phyloP scores from a whole-genome alignment of 2,329 filamentous ascomycete genomes.

The Trichoderma cornu-damae region DNA sequence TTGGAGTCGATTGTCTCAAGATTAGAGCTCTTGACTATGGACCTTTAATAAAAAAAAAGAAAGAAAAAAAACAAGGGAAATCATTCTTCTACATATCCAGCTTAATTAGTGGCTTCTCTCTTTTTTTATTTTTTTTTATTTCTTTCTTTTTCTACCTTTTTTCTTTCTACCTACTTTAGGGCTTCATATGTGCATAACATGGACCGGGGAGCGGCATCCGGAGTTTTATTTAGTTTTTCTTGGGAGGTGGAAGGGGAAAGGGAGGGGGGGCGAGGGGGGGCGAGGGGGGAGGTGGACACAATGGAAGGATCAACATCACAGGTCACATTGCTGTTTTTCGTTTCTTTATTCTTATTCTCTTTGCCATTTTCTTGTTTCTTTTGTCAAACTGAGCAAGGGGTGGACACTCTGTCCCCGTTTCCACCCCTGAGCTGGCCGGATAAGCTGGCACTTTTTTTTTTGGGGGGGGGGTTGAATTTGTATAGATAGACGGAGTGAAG shows the following conservation, averaged over 20 bases:
- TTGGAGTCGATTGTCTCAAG: conserved; percentile 35
- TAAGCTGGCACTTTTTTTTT: neutral
- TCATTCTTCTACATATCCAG: neutral
- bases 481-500: conserved; percentile 17
- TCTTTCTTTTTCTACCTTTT: neutral
- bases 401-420: neutral
- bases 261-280: too few relatives aligned
- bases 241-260: too few relatives aligned
- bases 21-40: conserved; percentile 36
- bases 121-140: neutral
- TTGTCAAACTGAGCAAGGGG: neutral
- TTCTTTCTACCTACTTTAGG: neutral
- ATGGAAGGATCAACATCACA: conserved; percentile 4
- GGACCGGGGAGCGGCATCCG: conserved; percentile 12
- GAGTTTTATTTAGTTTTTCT: neutral
- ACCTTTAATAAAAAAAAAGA: conserved; percentile 25
- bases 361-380: neutral
- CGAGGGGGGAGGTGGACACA: too few relatives aligned
- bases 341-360: neutral
- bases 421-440: neutral
- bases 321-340: neutral
- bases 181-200: conserved; percentile 9
- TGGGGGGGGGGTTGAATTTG: conserved; percentile 11
- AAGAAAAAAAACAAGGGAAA: neutral
- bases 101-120: conserved; percentile 1